These are phyloP conservation scores for Aspergillus incahuasiensis DNA, from an alignment of 495 filamentous ascomycete genomes.

Conservation along the genomic window DNA sequence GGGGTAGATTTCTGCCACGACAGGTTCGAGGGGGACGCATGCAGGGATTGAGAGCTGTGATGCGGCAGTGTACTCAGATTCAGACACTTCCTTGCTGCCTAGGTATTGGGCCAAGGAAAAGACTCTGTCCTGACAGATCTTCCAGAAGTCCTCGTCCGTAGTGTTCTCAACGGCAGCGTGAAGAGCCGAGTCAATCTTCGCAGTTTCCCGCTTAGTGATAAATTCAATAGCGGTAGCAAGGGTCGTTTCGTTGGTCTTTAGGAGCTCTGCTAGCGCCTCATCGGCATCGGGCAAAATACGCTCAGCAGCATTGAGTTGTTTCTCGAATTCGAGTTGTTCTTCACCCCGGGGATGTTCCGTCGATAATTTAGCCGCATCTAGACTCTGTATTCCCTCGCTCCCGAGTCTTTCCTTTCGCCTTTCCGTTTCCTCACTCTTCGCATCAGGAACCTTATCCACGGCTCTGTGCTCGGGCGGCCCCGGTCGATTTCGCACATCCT, in stretches of 20 bases:
- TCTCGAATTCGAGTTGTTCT: neutral
- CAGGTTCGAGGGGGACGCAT: constrained; percentile 40
- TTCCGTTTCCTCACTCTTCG: neutral
- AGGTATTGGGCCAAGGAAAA: constrained; percentile 55
- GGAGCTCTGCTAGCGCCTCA: constrained; percentile 20
- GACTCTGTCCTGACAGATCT: constrained; percentile 62
- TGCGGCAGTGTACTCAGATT: neutral
- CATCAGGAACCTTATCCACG: neutral
- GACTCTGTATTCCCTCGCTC: neutral
- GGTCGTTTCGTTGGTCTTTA: constrained; percentile 14
- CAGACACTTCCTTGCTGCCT: neutral
- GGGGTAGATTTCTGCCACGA: constrained; percentile 66
- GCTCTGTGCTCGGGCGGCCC: neutral
- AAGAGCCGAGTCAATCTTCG: constrained; percentile 23
- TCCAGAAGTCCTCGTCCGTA: constrained; percentile 68
- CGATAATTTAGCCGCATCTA: neutral
- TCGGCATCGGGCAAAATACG: constrained; percentile 11
- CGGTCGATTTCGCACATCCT: constrained; percentile 15
- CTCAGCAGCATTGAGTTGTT: neutral
- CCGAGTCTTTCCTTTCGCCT: neutral
- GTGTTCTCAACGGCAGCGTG: constrained; percentile 36
- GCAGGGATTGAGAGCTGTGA: constrained; percentile 5
- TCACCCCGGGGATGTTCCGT: neutral
- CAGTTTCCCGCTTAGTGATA: constrained; percentile 27
- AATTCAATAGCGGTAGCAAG: constrained; percentile 24